Percentiles rank a stretch among this genome's conserved stretches.
These are phyloP conservation scores for Globisporangium carolinianum DNA, from an alignment of 352 stramenopile genomes.

Conservation along the genomic window DNA sequence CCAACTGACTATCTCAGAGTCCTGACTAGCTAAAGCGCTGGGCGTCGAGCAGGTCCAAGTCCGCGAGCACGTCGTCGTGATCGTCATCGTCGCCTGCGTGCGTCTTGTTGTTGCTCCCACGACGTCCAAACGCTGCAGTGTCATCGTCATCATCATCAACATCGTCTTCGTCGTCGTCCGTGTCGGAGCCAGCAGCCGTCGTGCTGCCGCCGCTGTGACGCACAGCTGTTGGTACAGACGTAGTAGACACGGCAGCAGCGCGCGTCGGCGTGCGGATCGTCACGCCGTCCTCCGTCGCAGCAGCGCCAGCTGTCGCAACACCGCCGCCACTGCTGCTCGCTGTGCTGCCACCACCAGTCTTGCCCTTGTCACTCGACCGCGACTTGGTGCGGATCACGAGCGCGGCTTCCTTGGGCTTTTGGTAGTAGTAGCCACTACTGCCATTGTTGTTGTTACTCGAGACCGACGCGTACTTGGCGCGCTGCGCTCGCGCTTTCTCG, in stretches of 20 bases:
- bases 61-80: conserved; percentile 4
- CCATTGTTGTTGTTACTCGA: background rate
- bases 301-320: conserved; percentile 6
- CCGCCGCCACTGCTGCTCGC: conserved; percentile 44
- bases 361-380: conserved; percentile 43
- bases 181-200: conserved; percentile 47
- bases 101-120: conserved; percentile 11
- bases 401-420: conserved; percentile 72
- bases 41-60: conserved; percentile 8
- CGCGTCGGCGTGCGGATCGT: conserved; percentile 40
- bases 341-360: conserved; percentile 42
- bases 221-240: conserved; percentile 6
- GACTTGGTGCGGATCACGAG: conserved; percentile 76
- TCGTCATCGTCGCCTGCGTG: conserved; percentile 7
- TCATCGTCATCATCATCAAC: conserved; percentile 37
- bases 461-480: conserved; percentile 34
- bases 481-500: conserved; percentile 37
- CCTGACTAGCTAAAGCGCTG: background rate
- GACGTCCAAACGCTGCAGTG: conserved; percentile 32
- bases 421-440: conserved; percentile 33
- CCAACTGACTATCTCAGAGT: background rate
- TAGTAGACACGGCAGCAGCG: conserved; percentile 9
- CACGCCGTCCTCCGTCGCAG: conserved; percentile 25
- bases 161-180: conserved; percentile 60
- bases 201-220: background rate